These are phyloP conservation scores for Solanum corneliomulleri DNA, from an alignment of 257 asterid species.

Conservation along the genomic window DNA sequence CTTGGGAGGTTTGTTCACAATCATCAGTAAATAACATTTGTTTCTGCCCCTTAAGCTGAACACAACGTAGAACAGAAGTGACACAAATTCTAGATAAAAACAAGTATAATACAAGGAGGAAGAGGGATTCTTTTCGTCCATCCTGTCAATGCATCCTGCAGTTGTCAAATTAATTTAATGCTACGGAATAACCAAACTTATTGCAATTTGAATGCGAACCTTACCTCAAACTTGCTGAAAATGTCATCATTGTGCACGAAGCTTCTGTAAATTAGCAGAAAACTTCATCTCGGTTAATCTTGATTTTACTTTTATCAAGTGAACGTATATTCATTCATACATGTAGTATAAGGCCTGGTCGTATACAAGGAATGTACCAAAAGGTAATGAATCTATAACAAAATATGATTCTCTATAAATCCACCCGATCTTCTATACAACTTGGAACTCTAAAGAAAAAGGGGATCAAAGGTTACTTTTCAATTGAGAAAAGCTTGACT, in stretches of 20 bases:
- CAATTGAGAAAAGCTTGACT: background rate
- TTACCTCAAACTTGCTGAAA: background rate
- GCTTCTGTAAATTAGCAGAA: background rate
- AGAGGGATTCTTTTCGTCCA: background rate
- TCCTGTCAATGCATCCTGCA: background rate
- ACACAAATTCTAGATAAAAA: background rate
- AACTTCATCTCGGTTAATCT: background rate
- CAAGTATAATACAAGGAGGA: background rate
- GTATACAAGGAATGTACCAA: background rate
- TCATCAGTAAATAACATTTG: background rate
- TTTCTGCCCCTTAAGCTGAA: background rate
- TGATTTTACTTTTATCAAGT: background rate
- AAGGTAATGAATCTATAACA: background rate
- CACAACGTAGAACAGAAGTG: background rate
- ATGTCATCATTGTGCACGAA: background rate
- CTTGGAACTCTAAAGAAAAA: background rate
- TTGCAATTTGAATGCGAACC: background rate
- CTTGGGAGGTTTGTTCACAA: background rate
- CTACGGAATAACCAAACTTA: background rate
- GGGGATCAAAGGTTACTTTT: background rate
- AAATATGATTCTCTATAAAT: background rate
- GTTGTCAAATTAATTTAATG: background rate
- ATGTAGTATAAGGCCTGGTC: background rate
- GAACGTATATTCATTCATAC: background rate
- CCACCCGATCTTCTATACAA: background rate